Base-by-base conservation (phyloP, 2,329 filamentous ascomycete species). In the Diplodia intermedia region DNA sequence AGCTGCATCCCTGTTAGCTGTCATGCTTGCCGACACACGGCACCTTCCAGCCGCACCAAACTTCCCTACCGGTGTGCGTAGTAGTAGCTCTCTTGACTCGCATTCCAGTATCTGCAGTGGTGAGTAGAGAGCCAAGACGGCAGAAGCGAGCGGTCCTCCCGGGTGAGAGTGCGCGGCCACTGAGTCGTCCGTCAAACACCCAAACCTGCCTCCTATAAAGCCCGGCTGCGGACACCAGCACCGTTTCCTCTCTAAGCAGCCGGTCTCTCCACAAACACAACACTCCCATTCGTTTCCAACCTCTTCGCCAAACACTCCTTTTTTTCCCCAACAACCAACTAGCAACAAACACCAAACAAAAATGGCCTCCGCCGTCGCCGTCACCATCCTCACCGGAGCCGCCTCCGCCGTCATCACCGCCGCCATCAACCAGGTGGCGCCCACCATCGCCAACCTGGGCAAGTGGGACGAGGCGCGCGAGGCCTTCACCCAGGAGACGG, bases 311-410 rank as follows among this genome's bases (percentile, higher is more conserved):
- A 23, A 18, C 65, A 52, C 54, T 50, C 23, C 36, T 33, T 67
- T 31, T 36, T n/a, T 26, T 11, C 1, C 15, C 36, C 15, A 40
- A 53, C 56, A 52, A 20, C n/a, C 31, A 52, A 26, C 29, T 4
- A 26, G 26, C 26, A 26, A 26, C 26, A 26, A 15, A 65, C 31
- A 67, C 1, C 33, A 18, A 20, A 47, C 18, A 43, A 43, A 20
- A 47, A 67, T 67, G 65, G 65, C 65, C 54, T 40, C 65, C 56
- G 55, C 66, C 9, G 26, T 62, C 33, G 66, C 66, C 15, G 36
- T 62, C 66, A 67, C 66, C 66, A 67, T 67, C 66, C 55, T 67
- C 18, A 67, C 55, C 49, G 18, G 18, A 36, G 66, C 49, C 29
- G 66, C 66, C 55, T 61, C 47, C 15, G 56, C 55, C 55, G 33